A percentile compares a stretch with the other conserved stretches of the same genome.
Evolutionary conservation across 805 yeast species (phyloP).

Genomic region (Saturnispora serradocipensis): DNA sequence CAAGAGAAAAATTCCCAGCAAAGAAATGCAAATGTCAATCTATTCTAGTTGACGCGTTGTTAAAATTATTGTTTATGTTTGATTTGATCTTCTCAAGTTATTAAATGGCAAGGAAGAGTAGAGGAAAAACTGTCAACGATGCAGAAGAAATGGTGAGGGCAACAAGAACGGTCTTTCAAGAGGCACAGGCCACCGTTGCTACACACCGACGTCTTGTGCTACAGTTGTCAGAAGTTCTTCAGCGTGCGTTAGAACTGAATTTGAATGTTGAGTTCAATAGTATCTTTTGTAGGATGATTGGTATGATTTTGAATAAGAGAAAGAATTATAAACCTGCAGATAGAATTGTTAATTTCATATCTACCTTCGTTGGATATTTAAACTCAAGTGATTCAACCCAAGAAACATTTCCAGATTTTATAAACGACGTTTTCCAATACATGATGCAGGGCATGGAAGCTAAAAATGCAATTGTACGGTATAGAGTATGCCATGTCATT

Average conservation of each 20-base stretch:
- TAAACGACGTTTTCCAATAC: slow-evolving; percentile 54
- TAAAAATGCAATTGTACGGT: slow-evolving; percentile 67
- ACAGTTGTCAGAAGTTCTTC: slow-evolving; percentile 49
- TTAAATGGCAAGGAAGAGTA: background rate
- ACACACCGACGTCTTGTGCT: slow-evolving; percentile 71
- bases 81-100: background rate
- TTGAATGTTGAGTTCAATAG: slow-evolving; percentile 51
- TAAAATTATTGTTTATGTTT: background rate
- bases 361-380: slow-evolving; percentile 38
- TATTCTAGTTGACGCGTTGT: slow-evolving; percentile 2
- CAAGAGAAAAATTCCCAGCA: background rate
- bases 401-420: slow-evolving; percentile 39
- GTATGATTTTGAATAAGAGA: slow-evolving; percentile 58
- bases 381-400: slow-evolving; percentile 25
- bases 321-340: slow-evolving; percentile 68
- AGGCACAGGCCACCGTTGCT: slow-evolving; percentile 63
- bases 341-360: slow-evolving; percentile 59
- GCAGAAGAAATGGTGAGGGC: slow-evolving; percentile 33
- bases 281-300: slow-evolving; percentile 50
- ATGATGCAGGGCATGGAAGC: slow-evolving; percentile 73
- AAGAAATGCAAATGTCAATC: background rate
- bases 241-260: slow-evolving; percentile 43
- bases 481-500: slow-evolving; percentile 65
- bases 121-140: background rate
- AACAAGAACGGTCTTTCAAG: slow-evolving; percentile 65